Evolutionary conservation across 2,329 filamentous ascomycete species (phyloP).

Genomic region (Teratosphaeriaceae sp.): DNA sequence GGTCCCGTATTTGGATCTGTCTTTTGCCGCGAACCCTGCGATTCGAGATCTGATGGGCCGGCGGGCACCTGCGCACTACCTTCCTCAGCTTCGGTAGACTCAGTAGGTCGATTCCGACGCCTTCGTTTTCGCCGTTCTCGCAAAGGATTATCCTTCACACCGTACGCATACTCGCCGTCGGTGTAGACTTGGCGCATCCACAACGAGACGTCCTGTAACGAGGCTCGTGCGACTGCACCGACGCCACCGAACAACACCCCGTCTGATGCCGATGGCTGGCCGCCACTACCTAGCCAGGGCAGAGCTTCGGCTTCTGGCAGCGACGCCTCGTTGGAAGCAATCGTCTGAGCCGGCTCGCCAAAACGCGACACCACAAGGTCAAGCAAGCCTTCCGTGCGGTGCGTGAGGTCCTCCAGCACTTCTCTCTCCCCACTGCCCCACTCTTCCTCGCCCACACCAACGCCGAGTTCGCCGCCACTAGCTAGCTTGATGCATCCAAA

Average conservation of each 20-base stretch:
- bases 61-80: conserved; percentile 11
- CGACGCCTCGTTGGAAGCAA: conserved; percentile 25
- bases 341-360: conserved; percentile 48
- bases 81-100: conserved; percentile 18
- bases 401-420: conserved; percentile 82
- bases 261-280: conserved; percentile 63
- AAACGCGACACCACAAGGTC: conserved; percentile 86
- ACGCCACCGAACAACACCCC: conserved; percentile 81
- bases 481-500: conserved; percentile 83
- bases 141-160: conserved; percentile 70
- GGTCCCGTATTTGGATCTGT: neutral
- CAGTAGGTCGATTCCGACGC: conserved; percentile 29
- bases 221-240: conserved; percentile 64
- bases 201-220: conserved; percentile 64
- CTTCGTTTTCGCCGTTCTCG: conserved; percentile 51
- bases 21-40: neutral
- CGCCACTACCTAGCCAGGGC: conserved; percentile 69
- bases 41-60: neutral
- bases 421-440: conserved; percentile 89
- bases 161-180: conserved; percentile 79
- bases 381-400: conserved; percentile 72
- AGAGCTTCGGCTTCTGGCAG: conserved; percentile 20
- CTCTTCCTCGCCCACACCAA: conserved; percentile 93
- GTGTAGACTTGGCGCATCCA: conserved; percentile 88
- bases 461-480: conserved; percentile 81